Conservation (phyloP, 192 early-diverging fungal species). For the Lobulomyces angularis region DNA sequence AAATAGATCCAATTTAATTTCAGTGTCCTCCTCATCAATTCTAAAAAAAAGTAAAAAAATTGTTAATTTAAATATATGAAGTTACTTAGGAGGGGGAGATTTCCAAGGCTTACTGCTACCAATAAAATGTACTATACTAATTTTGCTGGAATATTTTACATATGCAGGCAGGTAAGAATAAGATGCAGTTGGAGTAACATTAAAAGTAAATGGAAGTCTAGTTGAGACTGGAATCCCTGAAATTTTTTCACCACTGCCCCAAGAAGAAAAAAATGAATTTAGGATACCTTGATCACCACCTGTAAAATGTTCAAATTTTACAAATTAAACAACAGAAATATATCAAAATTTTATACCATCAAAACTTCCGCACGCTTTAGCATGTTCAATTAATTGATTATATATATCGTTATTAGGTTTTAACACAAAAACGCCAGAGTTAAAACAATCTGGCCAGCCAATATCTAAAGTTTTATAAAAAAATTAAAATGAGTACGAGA, state of each 20-base stretch:
- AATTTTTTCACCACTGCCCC: constrained; percentile 30
- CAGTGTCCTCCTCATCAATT: too few species aligned
- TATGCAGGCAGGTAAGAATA: constrained; percentile 77
- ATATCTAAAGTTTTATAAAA: constrained; percentile 80
- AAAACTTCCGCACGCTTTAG: constrained; percentile 54
- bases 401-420: constrained; percentile 41
- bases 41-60: too few species aligned
- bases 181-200: constrained; percentile 68
- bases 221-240: constrained; percentile 17
- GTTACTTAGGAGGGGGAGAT: too few species aligned
- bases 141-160: constrained; percentile 52
- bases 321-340: neutral
- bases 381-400: constrained; percentile 32
- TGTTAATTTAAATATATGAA: too few species aligned
- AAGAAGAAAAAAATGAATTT: constrained; percentile 73
- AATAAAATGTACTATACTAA: constrained; percentile 82
- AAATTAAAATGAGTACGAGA: too few species aligned
- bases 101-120: constrained; percentile 83
- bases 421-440: constrained; percentile 84
- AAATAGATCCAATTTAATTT: too few species aligned
- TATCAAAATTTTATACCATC: constrained; percentile 50
- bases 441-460: constrained; percentile 96
- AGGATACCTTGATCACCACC: constrained; percentile 91
- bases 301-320: constrained; percentile 5
- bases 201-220: constrained; percentile 82